Base-by-base conservation (phyloP, 2,329 filamentous ascomycete species). In the Aciculosporium take region DNA sequence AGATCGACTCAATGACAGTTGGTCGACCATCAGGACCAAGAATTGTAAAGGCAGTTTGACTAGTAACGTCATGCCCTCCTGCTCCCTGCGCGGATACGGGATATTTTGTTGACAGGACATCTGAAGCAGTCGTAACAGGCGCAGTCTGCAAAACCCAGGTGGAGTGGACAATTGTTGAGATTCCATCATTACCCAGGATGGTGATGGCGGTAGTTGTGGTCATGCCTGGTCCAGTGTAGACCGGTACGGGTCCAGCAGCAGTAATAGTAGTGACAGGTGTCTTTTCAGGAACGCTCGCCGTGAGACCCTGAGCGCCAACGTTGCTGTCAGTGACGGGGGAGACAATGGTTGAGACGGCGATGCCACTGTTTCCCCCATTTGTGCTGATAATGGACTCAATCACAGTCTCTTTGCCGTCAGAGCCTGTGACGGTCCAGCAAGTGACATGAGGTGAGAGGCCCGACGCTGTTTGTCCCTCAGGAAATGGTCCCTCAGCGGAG, bases 1-100 rank as follows among this genome's bases (percentile, higher is more conserved):
- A 53, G 13, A 54, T 58, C 7, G 59, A 61, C 30, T 62, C 55
- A 17, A 62, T 44, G 9, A 60, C 49, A 8, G 59, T 62, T 9
- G 56, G 53, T 29, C 51, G 45, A 5, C 58, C 59, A 45, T 62
- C 50, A n/a, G 53, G 29, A 3, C 59, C 59, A 30, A 53, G 48
- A 33, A 60, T 46, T 12, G 57, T 61, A 34, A 46, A 50, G 28
- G 39, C 49, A 12, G 49, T 51, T 25, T 45, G 46, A 7, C 44
- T 44, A 5, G 46, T 48, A 9, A 47, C 30, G 28, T 32, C 43
- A 25, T 32, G 18, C 5, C 40, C 49, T 5, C 39, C 40, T 29
- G 37, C 49, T 13, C 40, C 42, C 27, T 42, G 34, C 24, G 45
- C 35, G 24, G 36, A 34, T 20, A 39, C 7, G 5, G 45, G 24